Base-by-base conservation (phyloP, 2,329 filamentous ascomycete genomes). In the Aureobasidium sp. region DNA sequence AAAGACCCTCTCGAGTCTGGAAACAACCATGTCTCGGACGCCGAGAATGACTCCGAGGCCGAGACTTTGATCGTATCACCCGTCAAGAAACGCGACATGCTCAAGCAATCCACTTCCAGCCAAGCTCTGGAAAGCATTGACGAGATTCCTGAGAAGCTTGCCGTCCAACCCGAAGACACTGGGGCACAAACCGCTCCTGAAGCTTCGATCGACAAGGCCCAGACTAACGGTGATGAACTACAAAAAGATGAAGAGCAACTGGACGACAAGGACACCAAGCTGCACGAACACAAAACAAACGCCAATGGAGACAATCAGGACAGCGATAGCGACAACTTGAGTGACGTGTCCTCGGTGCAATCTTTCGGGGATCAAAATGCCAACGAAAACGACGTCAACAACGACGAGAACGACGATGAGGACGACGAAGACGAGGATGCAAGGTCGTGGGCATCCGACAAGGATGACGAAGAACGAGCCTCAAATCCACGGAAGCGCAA, bases 11-110 rank as follows among this genome's bases (percentile, higher is more conserved):
- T 17, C 25, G 23, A 23, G 8, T 17, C 13, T 31, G 42, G 7
- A 19, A 23, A 53, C 25, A 35, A 37, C 23, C n/a, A 60, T 13
- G 47, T 35, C 17, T 31, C 46, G 11, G 66, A 70, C 19, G 73
- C 70, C 35, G 70, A 72, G 57, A 74, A 73, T 64, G 75, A 77
- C 64, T 79, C 77, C 17, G 78, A 80, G 68, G 78, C 77, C 55
- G 78, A 79, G 69, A 79, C 78, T 33, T 73, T 79, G 61, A 75
- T 79, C 38, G 71, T 78, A 51, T 74, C 70, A 31, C 71, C 74
- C 33, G 72, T 75, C 63, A 74, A 77, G 65, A 70, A 71, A 59
- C 66, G 70, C 49, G 69, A 71, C 59, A 70, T 72, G 25, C 64
- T 69, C 63, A 71, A 70, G 63, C 73, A 73, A 67, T 61, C 60